Evolutionary conservation across 768 basidiomycete genomes (phyloP), one percentile per base, ranked within the genome.

Genomic region (Russula vinacea): DNA sequence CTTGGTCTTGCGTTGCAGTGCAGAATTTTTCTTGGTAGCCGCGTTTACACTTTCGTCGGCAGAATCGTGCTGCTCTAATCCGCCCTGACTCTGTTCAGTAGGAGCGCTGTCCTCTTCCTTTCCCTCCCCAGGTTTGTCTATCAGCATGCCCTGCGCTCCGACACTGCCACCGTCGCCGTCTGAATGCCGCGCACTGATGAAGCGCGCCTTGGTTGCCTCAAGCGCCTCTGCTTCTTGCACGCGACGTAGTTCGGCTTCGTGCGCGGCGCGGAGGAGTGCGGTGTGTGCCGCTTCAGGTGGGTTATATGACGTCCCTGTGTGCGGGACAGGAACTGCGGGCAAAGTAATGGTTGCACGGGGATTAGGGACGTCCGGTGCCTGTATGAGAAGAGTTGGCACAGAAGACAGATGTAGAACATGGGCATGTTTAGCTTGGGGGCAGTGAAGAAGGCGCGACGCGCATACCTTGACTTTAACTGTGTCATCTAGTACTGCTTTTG

Each of bases 231-330:
- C 81, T 62, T 85, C 81, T 29, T 76, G 77, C 45, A 85, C 71
- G 49, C 81, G 80, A 53, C 79, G 80, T 69, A 81, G 81, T 74
- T 94, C 94, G 16, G 80, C 73, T 64, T 84, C 81, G 57, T 85
- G 81, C 0, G 93, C 94, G 56, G 82, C 75, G 14, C 81, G 76
- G 24, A 98, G 72, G 5, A 96, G 82, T 55, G 84, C 84, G 56
- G 84, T 81, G 69, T 96, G 90, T 0, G 87, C 84, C 4, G 83
- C 79, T 1, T 82, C 84, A 0, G 86, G 84, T 0, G 94, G 94
- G 72, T 97, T 97, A 73, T 98, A 98, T 19, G 92, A 94, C 3
- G 88, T 83, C 22, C 94, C 94, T 37, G 84, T 84, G 68, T 91
- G 90, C 0, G 94, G 94, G 3, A 85, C 76, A 1, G 77, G 69